Evolutionary conservation across 2,329 filamentous ascomycete species (phyloP), one percentile per base, ranked within the genome.

Genomic region (Diaporthe caulivora): DNA sequence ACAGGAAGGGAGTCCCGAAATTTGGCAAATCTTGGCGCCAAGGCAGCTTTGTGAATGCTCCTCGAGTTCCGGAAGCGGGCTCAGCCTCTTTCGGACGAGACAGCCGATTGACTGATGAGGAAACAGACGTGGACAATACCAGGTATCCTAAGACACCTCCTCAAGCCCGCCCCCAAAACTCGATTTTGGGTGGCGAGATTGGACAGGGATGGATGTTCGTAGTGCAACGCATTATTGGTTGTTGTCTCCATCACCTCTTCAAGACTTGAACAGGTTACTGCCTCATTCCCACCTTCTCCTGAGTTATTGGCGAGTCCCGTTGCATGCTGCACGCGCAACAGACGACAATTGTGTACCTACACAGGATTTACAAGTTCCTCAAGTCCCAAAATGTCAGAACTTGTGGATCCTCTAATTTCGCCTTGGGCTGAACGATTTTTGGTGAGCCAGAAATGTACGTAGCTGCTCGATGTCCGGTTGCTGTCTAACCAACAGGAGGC

Each of bases 351-450:
- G 15, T 51, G 34, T 26, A 51, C 21, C 29, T 31, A 21, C 29
- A n/a, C 60, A 37, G 18, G 21, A 37, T 51, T 49, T 6, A 65
- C 40, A 34, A 31, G 24, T 17, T 13, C 15, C n/a, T 47, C 21
- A 24, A 24, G 15, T 18, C 13, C 47, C 21, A 58, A 18, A 18
- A 44, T 55, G 53, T 51, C 67, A 31, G 18, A 11, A 24, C 26
- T 10, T 64, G 5, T 42, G 11, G 31, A 42, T 13, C 54, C 29
- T 21, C 40, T n/a, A 10, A 18, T 5, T 15, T 42, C 69, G n/a
- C 69, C 55, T n/a, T 64, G 57, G 69, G 54, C 69, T 9, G 55
- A 34, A 26, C n/a, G 42, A 8, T 71, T 53, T 64, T 47, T 57
- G 49, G 42, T 54, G n/a, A 42, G 21, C 40, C 9, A 49, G 1